Evolutionary conservation across 345 rosid species (phyloP).

Genomic region (Salix koriyanagi): DNA sequence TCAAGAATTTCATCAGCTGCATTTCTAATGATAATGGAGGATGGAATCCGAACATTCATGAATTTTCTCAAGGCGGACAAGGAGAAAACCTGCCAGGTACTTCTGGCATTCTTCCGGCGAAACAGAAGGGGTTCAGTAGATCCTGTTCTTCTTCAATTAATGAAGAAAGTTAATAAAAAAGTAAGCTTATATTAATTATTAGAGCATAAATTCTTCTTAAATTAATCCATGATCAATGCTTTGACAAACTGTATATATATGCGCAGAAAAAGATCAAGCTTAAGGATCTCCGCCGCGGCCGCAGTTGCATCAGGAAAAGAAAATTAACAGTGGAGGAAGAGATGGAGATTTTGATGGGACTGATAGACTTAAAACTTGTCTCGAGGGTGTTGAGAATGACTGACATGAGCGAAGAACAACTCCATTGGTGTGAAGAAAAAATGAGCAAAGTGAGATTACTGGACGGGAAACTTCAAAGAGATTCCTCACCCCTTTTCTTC

Average conservation of each 20-base stretch:
- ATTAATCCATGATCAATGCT: not conserved
- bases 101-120: conserved; percentile 68
- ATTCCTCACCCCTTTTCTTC: conserved; percentile 82
- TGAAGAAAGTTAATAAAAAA: conserved; percentile 81
- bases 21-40: conserved; percentile 88
- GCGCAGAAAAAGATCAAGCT: conserved; percentile 79
- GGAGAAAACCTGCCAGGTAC: conserved; percentile 63
- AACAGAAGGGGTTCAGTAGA: conserved; percentile 62
- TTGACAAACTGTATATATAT: not conserved
- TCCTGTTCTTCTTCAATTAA: conserved; percentile 70
- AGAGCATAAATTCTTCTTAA: not conserved
- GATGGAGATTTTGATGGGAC: conserved; percentile 85
- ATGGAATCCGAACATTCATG: conserved; percentile 89
- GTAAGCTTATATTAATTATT: conserved; percentile 32
- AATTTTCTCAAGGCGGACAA: conserved; percentile 85
- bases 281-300: conserved; percentile 62
- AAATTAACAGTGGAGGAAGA: conserved; percentile 66
- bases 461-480: conserved; percentile 82
- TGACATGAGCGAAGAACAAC: conserved; percentile 60
- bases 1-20: conserved; percentile 75
- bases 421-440: conserved; percentile 97
- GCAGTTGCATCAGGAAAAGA: conserved; percentile 69
- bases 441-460: conserved; percentile 80
- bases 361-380: conserved; percentile 82
- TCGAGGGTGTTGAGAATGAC: conserved; percentile 84